These are phyloP conservation scores for rapeseed (Brassica napus) DNA, from an alignment of 345 rosid genomes.

Conservation along the genomic window Da-Ae NC_063441.1:824501-825000, in stretches of 20 bases:
- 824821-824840: neutral
- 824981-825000: neutral
- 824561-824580: constrained; percentile 25
- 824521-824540: neutral
- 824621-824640: constrained; percentile 49
- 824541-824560: neutral
- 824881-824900: too few species aligned
- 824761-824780: constrained; percentile 46
- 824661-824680: constrained; percentile 67
- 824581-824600: constrained; percentile 34
- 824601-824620: constrained; percentile 19
- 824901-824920: neutral
- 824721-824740: constrained; percentile 76
- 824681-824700: constrained; percentile 84
- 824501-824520: neutral
- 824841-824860: too few species aligned
- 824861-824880: too few species aligned
- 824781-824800: neutral
- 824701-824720: constrained; percentile 72
- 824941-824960: neutral
- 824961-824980: too few species aligned
- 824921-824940: neutral
- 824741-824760: constrained; percentile 64
- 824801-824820: too few species aligned
- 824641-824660: constrained; percentile 40